phyloP scores from a whole-genome alignment of 1,284 basidiomycete species.

The Cerioporus squamosus region DNA sequence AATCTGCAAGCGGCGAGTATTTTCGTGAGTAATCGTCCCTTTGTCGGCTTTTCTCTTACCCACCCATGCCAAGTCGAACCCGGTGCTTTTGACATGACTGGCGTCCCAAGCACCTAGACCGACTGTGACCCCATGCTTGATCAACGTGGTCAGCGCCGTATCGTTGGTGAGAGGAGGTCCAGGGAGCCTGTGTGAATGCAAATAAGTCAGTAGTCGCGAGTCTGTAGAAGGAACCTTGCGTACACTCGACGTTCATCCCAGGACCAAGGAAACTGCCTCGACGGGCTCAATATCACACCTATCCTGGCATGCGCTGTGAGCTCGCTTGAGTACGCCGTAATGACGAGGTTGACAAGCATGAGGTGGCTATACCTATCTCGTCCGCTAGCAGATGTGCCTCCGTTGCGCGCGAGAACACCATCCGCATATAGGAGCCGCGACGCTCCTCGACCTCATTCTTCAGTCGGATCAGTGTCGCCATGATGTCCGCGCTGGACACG shows the following conservation, averaged over 20 bases:
- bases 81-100: slow-evolving; percentile 53
- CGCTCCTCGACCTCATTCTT: slow-evolving; percentile 73
- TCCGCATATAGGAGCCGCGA: slow-evolving; percentile 56
- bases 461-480: slow-evolving; percentile 74
- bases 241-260: slow-evolving; percentile 56
- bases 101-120: slow-evolving; percentile 53
- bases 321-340: slow-evolving; percentile 23
- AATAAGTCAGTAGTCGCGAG: not conserved
- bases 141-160: slow-evolving; percentile 50
- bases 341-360: not conserved
- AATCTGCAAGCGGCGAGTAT: not conserved
- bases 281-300: slow-evolving; percentile 55
- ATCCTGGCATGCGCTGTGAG: slow-evolving; percentile 46
- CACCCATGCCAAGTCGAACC: slow-evolving; percentile 62
- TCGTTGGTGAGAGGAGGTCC: slow-evolving; percentile 58
- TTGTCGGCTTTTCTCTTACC: slow-evolving; percentile 6
- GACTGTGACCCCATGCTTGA: slow-evolving; percentile 54
- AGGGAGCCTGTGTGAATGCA: slow-evolving; percentile 43
- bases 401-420: slow-evolving; percentile 74
- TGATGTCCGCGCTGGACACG: slow-evolving; percentile 51
- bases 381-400: slow-evolving; percentile 79
- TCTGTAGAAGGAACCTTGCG: slow-evolving; percentile 9
- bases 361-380: slow-evolving; percentile 54
- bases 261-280: slow-evolving; percentile 52
- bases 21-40: not conserved